A percentile compares a stretch with the other conserved stretches of the same genome.
phyloP scores from a whole-genome alignment of 306 rosid genomes.

The Quercus agrifolia region DNA sequence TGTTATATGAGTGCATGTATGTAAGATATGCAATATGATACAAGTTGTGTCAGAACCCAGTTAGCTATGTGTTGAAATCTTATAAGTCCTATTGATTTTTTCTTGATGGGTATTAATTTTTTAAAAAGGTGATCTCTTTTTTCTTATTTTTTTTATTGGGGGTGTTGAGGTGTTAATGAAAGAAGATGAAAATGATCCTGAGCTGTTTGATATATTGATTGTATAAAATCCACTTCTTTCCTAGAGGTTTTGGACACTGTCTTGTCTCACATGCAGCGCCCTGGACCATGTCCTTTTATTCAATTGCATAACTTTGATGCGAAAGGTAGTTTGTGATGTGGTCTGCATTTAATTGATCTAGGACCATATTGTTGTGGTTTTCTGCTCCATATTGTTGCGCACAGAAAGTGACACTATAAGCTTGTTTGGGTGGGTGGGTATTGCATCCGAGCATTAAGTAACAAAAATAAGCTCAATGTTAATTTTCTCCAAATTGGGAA shows the following conservation, averaged over 20 bases:
- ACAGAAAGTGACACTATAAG: not conserved
- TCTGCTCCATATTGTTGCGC: not conserved
- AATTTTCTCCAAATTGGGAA: no score
- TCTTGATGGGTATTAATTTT: not conserved
- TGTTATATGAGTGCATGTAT: not conserved
- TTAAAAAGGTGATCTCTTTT: not conserved
- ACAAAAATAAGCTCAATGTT: no score
- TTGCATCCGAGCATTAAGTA: no score
- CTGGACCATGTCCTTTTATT: not conserved
- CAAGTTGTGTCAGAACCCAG: not conserved
- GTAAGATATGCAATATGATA: not conserved
- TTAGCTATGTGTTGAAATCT: not conserved
- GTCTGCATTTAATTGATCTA: not conserved
- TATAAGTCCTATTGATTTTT: not conserved
- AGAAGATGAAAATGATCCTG: not conserved
- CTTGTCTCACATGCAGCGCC: not conserved
- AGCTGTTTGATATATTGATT: conserved; percentile 30
- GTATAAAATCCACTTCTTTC: conserved; percentile 10
- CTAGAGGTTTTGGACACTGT: not conserved
- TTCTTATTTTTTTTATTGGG: no score
- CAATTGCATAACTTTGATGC: not conserved
- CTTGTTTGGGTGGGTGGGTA: not conserved
- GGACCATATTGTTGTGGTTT: no score
- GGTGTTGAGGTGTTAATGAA: not conserved
- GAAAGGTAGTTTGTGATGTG: not conserved